phyloP scores from a whole-genome alignment of 768 basidiomycete species.

The Amanita subjunquillea region DNA sequence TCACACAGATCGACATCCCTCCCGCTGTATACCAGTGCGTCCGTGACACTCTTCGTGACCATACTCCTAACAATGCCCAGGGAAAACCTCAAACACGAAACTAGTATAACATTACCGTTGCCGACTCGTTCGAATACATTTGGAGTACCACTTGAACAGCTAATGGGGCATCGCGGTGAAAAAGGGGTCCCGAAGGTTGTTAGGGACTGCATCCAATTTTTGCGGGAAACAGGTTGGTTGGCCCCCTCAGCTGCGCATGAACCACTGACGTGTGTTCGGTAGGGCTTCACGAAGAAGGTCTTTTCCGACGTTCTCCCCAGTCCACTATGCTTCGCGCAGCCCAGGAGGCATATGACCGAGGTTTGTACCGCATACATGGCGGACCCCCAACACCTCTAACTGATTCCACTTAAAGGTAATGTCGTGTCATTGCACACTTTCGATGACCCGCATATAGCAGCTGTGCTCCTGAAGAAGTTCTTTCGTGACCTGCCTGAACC shows the following conservation, averaged over 20 bases:
- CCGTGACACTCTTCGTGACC: background rate
- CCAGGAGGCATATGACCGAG: slow-evolving; percentile 79
- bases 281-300: slow-evolving; percentile 65
- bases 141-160: slow-evolving; percentile 69
- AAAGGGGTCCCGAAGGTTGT: slow-evolving; percentile 78
- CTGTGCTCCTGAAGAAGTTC: slow-evolving; percentile 81
- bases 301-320: slow-evolving; percentile 76
- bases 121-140: slow-evolving; percentile 56
- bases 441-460: slow-evolving; percentile 69
- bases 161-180: slow-evolving; percentile 80
- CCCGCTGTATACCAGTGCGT: slow-evolving; percentile 76
- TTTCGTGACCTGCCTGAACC: slow-evolving; percentile 72
- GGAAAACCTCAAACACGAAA: slow-evolving; percentile 72
- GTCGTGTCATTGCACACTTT: slow-evolving; percentile 73
- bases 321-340: slow-evolving; percentile 62
- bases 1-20: slow-evolving; percentile 83
- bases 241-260: slow-evolving; percentile 9
- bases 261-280: slow-evolving; percentile 7
- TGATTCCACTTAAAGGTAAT: slow-evolving; percentile 37
- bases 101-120: slow-evolving; percentile 55
- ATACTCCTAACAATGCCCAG: slow-evolving; percentile 22
- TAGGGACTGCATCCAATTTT: slow-evolving; percentile 61
- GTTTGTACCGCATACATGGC: slow-evolving; percentile 30
- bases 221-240: slow-evolving; percentile 46
- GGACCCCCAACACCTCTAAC: slow-evolving; percentile 1